phyloP scores from a whole-genome alignment of 1,284 basidiomycete genomes.

The Cutaneotrichosporon sp. region DNA sequence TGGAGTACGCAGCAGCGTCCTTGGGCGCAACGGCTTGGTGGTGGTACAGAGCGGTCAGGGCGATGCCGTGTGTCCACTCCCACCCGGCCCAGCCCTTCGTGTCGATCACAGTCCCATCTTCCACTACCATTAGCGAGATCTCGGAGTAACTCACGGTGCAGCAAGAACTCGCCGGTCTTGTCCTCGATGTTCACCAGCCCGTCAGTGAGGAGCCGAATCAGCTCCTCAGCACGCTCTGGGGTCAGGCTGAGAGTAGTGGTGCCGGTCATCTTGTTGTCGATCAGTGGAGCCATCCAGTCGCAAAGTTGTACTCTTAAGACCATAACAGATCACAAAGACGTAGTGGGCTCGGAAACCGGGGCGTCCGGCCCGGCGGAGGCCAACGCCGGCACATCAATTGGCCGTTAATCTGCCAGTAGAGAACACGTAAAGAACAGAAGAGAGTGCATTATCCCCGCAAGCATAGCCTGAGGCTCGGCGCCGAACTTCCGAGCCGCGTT shows the following conservation, averaged over 20 bases:
- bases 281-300: not conserved
- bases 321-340: not conserved
- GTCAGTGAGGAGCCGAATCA: constrained; percentile 58
- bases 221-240: constrained; percentile 35
- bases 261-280: constrained; percentile 13
- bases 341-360: not conserved
- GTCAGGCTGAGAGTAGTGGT: constrained; percentile 22
- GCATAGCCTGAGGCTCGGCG: not conserved
- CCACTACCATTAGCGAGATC: constrained; percentile 40
- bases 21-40: constrained; percentile 47
- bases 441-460: too few relatives aligned
- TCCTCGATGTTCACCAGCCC: constrained; percentile 65
- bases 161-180: constrained; percentile 61
- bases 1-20: constrained; percentile 53
- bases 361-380: not conserved
- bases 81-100: constrained; percentile 66
- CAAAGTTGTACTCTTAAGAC: not conserved
- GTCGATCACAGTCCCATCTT: constrained; percentile 63
- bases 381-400: constrained; percentile 1
- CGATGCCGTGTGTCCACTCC: constrained; percentile 66
- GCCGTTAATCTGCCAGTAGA: not conserved
- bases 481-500: not conserved
- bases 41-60: constrained; percentile 30
- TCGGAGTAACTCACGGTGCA: constrained; percentile 48
- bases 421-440: too few relatives aligned